Evolutionary conservation across 2,329 filamentous ascomycete species (phyloP).

Genomic region (Colletotrichum tamarilloi): DNA sequence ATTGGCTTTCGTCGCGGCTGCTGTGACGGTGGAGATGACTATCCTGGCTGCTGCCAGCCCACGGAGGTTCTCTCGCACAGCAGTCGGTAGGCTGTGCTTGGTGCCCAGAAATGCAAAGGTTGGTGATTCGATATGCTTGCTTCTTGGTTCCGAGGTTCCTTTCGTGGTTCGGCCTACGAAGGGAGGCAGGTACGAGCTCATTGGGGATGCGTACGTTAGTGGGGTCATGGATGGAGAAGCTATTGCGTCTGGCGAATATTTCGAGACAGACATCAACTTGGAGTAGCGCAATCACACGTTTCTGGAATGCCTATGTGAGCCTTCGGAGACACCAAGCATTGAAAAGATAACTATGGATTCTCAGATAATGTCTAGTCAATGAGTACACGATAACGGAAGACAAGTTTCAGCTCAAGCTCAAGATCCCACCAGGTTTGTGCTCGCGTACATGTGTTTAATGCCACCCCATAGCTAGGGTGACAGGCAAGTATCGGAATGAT

Average conservation of each 20-base stretch:
- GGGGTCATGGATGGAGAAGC: constrained; percentile 23
- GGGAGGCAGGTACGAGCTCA: constrained; percentile 7
- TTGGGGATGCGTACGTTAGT: constrained; percentile 20
- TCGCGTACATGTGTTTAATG: too few relatives aligned
- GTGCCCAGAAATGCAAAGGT: neutral
- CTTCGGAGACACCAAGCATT: neutral
- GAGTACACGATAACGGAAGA: neutral
- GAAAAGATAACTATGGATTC: neutral
- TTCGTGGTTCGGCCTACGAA: constrained; percentile 11
- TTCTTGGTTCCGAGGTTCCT: constrained; percentile 17
- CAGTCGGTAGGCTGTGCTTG: neutral
- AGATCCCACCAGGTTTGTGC: neutral
- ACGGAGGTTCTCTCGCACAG: constrained; percentile 7
- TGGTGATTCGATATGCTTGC: neutral
- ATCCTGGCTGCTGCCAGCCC: neutral
- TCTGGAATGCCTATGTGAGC: neutral
- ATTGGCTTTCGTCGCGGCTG: neutral
- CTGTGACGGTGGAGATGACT: neutral
- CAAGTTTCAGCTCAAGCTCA: neutral
- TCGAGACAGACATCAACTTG: neutral
- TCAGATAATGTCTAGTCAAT: neutral
- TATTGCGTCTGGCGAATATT: neutral
- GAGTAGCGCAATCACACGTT: neutral
- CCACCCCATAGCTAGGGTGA: too few relatives aligned
- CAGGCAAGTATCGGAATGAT: too few relatives aligned